Evolutionary conservation across 371 early-diverging fungal species (phyloP).

Genomic region (Apophysomyces variabilis): DNA sequence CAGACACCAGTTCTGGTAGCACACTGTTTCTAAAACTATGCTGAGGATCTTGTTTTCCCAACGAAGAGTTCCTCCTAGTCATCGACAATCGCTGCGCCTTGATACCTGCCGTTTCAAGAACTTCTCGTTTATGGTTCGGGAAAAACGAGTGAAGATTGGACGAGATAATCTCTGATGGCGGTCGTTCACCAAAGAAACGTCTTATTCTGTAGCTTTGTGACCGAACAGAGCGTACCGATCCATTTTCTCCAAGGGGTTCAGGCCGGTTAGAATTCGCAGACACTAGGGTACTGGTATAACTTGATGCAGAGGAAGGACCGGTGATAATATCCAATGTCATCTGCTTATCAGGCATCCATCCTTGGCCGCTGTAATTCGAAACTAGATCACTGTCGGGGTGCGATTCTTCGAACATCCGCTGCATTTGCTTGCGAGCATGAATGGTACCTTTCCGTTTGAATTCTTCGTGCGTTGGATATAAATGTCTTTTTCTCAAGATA

Average conservation of each 20-base stretch:
- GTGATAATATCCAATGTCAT: slow-evolving; percentile 34
- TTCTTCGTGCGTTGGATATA: slow-evolving; percentile 64
- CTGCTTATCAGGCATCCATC: slow-evolving; percentile 33
- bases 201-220: slow-evolving; percentile 28
- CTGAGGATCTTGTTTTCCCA: slow-evolving; percentile 23
- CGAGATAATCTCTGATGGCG: slow-evolving; percentile 89
- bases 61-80: slow-evolving; percentile 39
- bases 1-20: slow-evolving; percentile 52
- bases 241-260: slow-evolving; percentile 10
- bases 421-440: slow-evolving; percentile 30
- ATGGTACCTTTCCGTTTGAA: slow-evolving; percentile 61
- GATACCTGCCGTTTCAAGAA: slow-evolving; percentile 55
- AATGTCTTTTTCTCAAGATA: slow-evolving; percentile 76
- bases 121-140: slow-evolving; percentile 66
- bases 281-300: neutral
- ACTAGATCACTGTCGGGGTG: slow-evolving; percentile 4
- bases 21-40: slow-evolving; percentile 48
- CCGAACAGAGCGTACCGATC: slow-evolving; percentile 17
- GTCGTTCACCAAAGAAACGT: slow-evolving; percentile 91
- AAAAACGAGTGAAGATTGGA: slow-evolving; percentile 89
- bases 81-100: slow-evolving; percentile 54
- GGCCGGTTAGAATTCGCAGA: neutral
- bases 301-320: slow-evolving; percentile 15
- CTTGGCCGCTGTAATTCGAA: slow-evolving; percentile 8
- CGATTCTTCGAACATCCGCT: slow-evolving; percentile 13